Conservation (phyloP, 768 basidiomycete species). For the Amanita molliuscula region DNA sequence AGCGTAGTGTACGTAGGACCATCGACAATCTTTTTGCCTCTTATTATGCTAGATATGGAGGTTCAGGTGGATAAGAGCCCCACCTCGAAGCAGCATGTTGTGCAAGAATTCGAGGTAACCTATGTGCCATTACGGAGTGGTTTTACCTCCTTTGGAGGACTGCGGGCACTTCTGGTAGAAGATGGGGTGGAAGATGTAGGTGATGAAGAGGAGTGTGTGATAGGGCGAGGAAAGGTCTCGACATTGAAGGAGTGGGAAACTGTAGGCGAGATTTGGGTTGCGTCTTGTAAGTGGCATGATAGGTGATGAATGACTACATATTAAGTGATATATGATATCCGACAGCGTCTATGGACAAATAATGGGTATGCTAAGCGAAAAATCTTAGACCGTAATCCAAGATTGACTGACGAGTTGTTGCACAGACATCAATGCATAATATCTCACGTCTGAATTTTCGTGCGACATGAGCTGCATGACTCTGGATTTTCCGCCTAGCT, state of each 20-base stretch:
- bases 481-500: slow-evolving; percentile 77
- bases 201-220: slow-evolving; percentile 19
- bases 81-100: slow-evolving; percentile 22
- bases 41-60: slow-evolving; percentile 24
- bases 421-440: slow-evolving; percentile 83
- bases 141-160: slow-evolving; percentile 54
- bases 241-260: slow-evolving; percentile 64
- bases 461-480: slow-evolving; percentile 94
- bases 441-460: slow-evolving; percentile 79
- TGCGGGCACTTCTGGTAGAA: slow-evolving; percentile 57
- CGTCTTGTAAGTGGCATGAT: slow-evolving; percentile 9
- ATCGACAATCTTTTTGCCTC: slow-evolving; percentile 37
- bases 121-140: slow-evolving; percentile 53
- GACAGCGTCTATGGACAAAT: neutral
- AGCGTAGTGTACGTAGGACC: slow-evolving; percentile 38
- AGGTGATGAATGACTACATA: neutral
- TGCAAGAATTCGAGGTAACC: slow-evolving; percentile 52
- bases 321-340: neutral
- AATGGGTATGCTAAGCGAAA: neutral
- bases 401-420: slow-evolving; percentile 89
- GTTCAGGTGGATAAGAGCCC: slow-evolving; percentile 3
- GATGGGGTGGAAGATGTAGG: slow-evolving; percentile 29
- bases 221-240: slow-evolving; percentile 22
- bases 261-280: slow-evolving; percentile 63
- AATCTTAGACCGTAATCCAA: slow-evolving; percentile 46